Base-by-base conservation (phyloP, 371 early-diverging fungal genomes). In the Mucor indicus region DNA sequence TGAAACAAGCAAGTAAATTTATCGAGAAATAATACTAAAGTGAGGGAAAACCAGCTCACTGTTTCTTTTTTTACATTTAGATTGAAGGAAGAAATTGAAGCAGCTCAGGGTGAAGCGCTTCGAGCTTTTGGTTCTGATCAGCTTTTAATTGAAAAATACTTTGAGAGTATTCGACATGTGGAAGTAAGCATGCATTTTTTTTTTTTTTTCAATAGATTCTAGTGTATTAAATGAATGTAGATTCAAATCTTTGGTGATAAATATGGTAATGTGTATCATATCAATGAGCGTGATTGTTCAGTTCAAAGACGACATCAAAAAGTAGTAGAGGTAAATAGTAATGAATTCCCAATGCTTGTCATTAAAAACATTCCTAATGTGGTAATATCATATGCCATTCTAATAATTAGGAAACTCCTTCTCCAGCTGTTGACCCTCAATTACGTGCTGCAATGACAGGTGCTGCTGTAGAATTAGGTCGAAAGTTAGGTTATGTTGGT, bases 111-210 rank as follows among this genome's bases (percentile, higher is more conserved):
- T 43, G 97, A 97, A 74, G 85, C 95, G 19, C 67, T 82, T 61
- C 85, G 91, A 37, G 78, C 85, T 24, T 97, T 97, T 64, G 95
- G 96, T 13, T 95, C 95, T 53, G 86, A 85, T 57, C 79, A 89
- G 38, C 75, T 97, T 7, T 74, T 97, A 41, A 86, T 97, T 39
- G 98, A 97, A 67, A 93, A 95, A 71, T 95, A 89, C 55, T 87
- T 99, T 59, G 87, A 88, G 38, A 82, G 89, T 51, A 85, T 91
- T 41, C 88, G 92, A 52, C 95, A 95, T 60, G 90, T 95, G 44
- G 95, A 95, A 67, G 84, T 93, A 64, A 36, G 13, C 15, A 30
- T 17, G 8, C 6, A 33, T 33, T 15, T 4, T 33, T 33, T 33
- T 11, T 33, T 11, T 13, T 36, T 17, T n/a, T n/a, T 35, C 21